A percentile compares a stretch with the other conserved stretches of the same genome.
These are phyloP conservation scores for Cytidiella melzeri DNA, from an alignment of 768 basidiomycete genomes.

Conservation along the genomic window DNA sequence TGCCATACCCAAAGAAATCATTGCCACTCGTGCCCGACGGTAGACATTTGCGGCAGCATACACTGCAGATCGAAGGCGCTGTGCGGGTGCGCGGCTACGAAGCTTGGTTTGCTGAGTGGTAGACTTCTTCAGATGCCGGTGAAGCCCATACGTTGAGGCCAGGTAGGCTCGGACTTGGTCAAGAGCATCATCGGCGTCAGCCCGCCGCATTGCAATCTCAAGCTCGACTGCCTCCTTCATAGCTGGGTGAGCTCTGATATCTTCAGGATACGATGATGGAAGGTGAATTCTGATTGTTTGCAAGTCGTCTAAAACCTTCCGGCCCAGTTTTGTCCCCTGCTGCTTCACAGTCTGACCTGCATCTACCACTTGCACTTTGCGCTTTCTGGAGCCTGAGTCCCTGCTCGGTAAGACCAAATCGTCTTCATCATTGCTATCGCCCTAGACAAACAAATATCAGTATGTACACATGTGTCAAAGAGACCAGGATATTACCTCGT, in stretches of 20 bases:
- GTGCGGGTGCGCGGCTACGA: no score
- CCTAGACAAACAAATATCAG: no score
- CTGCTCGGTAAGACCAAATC: not conserved
- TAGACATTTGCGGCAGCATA: not conserved
- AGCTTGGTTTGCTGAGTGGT: not conserved
- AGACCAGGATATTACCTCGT: no score
- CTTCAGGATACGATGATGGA: not conserved
- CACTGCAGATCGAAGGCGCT: not conserved
- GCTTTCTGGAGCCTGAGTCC: not conserved
- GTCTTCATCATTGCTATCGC: not conserved
- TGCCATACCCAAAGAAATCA: not conserved
- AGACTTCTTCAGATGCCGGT: not conserved
- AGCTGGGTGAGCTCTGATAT: not conserved
- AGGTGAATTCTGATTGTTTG: not conserved
- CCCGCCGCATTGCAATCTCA: constrained; percentile 1
- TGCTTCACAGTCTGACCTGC: not conserved
- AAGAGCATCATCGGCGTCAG: constrained; percentile 25
- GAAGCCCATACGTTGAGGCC: not conserved
- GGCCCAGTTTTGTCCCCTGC: not conserved
- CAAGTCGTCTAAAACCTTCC: not conserved
- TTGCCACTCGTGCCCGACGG: not conserved
- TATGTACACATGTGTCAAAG: no score
- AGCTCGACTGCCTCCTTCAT: not conserved
- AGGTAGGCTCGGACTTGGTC: constrained; percentile 25
- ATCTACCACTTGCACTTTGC: not conserved